Evolutionary conservation across 345 rosid species (phyloP), one percentile per base, ranked within the genome.

Genomic region (Salix dunnii): DNA sequence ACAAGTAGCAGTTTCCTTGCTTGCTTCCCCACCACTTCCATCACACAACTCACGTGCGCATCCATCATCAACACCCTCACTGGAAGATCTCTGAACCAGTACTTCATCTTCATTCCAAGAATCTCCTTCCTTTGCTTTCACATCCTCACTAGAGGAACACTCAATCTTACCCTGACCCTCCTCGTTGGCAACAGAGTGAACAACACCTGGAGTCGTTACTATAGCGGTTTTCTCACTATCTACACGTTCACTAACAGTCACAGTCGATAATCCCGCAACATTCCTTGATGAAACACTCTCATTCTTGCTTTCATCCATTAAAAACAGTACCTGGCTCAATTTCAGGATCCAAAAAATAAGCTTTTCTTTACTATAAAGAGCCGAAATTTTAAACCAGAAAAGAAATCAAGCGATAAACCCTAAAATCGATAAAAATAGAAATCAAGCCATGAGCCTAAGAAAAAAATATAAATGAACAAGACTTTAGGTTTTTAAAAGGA

Each of bases 31-130:
- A 71, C 74, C 85, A 72, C 67, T 78, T 36, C 53, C 77, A 70
- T 33, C 83, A 17, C 55, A 82, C 11, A 63, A 69, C 77, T 82
- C 77, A 21, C 55, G 76, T 27, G 79, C 68, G 33, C 87, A 80
- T 61, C 85, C 86, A 67, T 87, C 89, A 76, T 81, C 89, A 16
- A 82, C 88, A 76, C 76, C 73, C 66, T 75, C 86, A 48, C 76
- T 83, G 53, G 89, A 83, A 43, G 88, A 83, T 81, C 77, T 55
- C 84, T 81, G 89, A 74, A 86, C 87, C 84, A 78, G 79, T 68
- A 76, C 62, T 68, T 86, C 89, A 43, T 71, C 89, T 53, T 81
- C 87, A 36, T 79, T 77, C 79, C 78, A 77, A 79, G 85, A 63
- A 23, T 36, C 83, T 27, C 78, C 84, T 70, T 68, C 88, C 61